Percentiles rank a stretch among this genome's conserved stretches.
phyloP scores from a whole-genome alignment of 1,139 yeast genomes.

The Yamadazyma triangularis region DNA sequence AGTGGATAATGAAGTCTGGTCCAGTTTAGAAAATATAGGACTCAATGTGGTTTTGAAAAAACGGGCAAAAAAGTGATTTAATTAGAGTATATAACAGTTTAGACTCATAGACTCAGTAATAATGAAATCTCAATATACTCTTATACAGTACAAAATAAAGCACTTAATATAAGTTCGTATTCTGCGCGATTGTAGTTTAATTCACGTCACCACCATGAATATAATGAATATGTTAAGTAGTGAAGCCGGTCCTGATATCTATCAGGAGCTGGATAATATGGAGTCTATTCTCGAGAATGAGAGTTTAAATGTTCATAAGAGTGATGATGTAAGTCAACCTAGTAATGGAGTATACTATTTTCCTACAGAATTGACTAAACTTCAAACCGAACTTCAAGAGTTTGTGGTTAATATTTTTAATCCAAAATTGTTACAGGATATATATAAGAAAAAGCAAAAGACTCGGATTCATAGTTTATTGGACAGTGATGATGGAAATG shows the following conservation, averaged over 20 bases:
- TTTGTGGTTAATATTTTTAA: conserved; percentile 49
- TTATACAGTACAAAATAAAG: no score
- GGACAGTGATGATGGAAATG: conserved; percentile 14
- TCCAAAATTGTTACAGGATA: conserved; percentile 34
- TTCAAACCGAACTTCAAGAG: conserved; percentile 56
- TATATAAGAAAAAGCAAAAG: conserved; percentile 19
- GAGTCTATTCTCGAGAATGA: conserved; percentile 8
- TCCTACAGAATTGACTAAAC: conserved; percentile 50
- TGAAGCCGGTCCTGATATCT: conserved; percentile 13
- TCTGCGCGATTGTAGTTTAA: no score
- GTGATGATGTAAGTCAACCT: conserved; percentile 7
- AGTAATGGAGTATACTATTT: conserved; percentile 37
- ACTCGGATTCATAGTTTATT: conserved; percentile 37
- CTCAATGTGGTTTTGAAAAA: conserved; percentile 36
- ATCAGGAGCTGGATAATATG: conserved; percentile 7
- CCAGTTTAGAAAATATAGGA: conserved; percentile 53
- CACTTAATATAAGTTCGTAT: no score
- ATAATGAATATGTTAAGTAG: conserved; percentile 34
- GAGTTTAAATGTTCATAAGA: neutral
- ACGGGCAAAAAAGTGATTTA: conserved; percentile 14
- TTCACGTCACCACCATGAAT: no score
- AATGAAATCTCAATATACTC: no score
- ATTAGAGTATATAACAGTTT: no score
- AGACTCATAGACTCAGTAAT: no score
- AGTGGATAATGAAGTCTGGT: conserved; percentile 59